A percentile compares a stretch with the other conserved stretches of the same genome.
Conservation (phyloP, 495 filamentous ascomycete genomes). For the Parachaetomium inaequale region DNA sequence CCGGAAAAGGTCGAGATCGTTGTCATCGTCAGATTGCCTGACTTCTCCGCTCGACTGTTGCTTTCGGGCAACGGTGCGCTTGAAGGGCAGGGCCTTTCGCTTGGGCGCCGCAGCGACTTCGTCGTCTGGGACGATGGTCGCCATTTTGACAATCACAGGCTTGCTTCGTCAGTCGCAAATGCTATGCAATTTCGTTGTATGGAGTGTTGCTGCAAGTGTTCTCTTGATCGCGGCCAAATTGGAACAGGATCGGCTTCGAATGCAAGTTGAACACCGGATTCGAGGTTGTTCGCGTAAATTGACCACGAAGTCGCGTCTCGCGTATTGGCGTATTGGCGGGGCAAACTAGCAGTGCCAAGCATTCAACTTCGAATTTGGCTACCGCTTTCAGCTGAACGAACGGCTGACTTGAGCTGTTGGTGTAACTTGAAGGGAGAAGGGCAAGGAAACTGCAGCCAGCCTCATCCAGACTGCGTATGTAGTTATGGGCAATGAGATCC, state of each 20-base stretch:
- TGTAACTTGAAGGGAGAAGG: too few relatives aligned
- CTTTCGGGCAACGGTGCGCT: constrained; percentile 53
- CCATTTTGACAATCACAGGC: neutral
- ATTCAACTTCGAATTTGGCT: too few relatives aligned
- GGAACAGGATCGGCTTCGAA: neutral
- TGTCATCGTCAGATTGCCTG: constrained; percentile 25
- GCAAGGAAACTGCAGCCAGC: too few relatives aligned
- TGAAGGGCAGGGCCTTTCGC: constrained; percentile 66
- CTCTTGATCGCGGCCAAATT: too few relatives aligned
- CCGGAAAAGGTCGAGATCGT: constrained; percentile 60
- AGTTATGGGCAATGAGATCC: too few relatives aligned
- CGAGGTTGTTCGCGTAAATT: neutral
- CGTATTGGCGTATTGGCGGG: neutral
- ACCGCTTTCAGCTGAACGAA: too few relatives aligned
- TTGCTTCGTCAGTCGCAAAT: neutral
- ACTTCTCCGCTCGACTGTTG: constrained; percentile 17
- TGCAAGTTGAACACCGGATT: neutral
- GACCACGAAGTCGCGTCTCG: too few relatives aligned
- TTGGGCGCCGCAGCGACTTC: constrained; percentile 17
- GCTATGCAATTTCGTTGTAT: neutral
- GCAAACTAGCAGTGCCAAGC: neutral
- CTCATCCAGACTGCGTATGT: too few relatives aligned
- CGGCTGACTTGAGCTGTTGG: too few relatives aligned
- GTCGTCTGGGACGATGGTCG: constrained; percentile 17
- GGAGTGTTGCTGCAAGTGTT: neutral